Evolutionary conservation across 208 protist genomes (phyloP).

Genomic region (Trypanosoma brucei): DNA sequence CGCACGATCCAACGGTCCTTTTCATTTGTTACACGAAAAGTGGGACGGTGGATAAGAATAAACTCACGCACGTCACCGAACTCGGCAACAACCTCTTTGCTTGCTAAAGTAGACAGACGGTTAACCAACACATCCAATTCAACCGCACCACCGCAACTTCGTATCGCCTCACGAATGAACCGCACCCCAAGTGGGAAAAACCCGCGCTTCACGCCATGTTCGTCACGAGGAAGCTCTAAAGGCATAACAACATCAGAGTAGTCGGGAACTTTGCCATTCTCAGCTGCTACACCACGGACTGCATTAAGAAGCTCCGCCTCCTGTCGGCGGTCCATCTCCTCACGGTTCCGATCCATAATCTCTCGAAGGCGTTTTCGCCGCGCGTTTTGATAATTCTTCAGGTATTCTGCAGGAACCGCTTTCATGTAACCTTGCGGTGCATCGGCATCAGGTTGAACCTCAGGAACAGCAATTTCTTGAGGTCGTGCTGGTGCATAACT

Average conservation of each 20-base stretch:
- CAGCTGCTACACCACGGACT: constrained; percentile 26
- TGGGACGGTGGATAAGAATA: constrained; percentile 83
- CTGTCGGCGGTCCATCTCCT: constrained; percentile 71
- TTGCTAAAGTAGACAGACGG: constrained; percentile 76
- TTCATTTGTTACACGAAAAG: constrained; percentile 75
- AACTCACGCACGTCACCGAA: constrained; percentile 90
- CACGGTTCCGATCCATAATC: constrained; percentile 75
- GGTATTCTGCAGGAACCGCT: constrained; percentile 61
- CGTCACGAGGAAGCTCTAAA: constrained; percentile 82
- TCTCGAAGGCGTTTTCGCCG: constrained; percentile 78
- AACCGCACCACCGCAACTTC: constrained; percentile 77
- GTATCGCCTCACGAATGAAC: constrained; percentile 85
- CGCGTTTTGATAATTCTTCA: constrained; percentile 55
- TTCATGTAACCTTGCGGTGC: constrained; percentile 80
- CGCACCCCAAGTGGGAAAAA: constrained; percentile 88
- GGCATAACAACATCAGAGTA: constrained; percentile 87
- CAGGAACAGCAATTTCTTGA: constrained; percentile 72
- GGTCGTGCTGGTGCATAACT: constrained; percentile 79
- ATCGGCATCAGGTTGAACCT: constrained; percentile 57
- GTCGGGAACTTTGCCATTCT: constrained; percentile 31
- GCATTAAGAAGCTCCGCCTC: constrained; percentile 59
- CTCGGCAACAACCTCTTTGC: constrained; percentile 61
- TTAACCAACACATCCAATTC: constrained; percentile 85
- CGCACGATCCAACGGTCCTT: constrained; percentile 74
- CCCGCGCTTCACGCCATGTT: constrained; percentile 83